Conservation (phyloP, 2,329 filamentous ascomycete genomes). For the Fusarium anthophilum region DNA sequence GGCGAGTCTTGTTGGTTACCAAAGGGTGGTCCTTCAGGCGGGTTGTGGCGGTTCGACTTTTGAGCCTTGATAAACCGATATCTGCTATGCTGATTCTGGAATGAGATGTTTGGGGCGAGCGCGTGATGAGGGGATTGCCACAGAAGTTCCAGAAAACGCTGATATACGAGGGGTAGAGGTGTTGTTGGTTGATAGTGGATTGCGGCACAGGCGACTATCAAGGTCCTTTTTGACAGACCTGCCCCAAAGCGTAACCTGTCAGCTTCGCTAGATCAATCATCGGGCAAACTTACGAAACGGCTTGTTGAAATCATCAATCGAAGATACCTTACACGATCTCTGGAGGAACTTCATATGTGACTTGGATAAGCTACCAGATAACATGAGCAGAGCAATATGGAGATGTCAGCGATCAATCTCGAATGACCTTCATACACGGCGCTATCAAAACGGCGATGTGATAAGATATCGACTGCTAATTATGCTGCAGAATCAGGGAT, state of each 20-base stretch:
- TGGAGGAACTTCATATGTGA: neutral
- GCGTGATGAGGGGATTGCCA: neutral
- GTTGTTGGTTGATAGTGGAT: neutral
- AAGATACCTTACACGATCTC: neutral
- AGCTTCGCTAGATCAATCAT: neutral
- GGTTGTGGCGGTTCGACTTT: neutral
- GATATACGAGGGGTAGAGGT: neutral
- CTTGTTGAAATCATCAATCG: neutral
- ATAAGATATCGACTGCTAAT: neutral
- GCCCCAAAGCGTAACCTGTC: neutral
- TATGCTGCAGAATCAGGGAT: neutral
- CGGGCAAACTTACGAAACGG: rapidly evolving
- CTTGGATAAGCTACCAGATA: neutral
- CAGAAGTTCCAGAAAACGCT: neutral
- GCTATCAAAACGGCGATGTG: rapidly evolving
- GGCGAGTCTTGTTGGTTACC: neutral
- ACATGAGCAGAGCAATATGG: neutral
- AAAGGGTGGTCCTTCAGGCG: neutral
- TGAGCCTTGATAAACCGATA: conserved; percentile 9
- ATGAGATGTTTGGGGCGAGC: neutral
- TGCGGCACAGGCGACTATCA: conserved; percentile 4
- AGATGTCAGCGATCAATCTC: no score
- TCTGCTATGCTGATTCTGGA: neutral
- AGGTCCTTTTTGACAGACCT: neutral
- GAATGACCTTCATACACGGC: no score